Conservation (phyloP, 495 filamentous ascomycete species). For the Aspergillus hancockii region DNA sequence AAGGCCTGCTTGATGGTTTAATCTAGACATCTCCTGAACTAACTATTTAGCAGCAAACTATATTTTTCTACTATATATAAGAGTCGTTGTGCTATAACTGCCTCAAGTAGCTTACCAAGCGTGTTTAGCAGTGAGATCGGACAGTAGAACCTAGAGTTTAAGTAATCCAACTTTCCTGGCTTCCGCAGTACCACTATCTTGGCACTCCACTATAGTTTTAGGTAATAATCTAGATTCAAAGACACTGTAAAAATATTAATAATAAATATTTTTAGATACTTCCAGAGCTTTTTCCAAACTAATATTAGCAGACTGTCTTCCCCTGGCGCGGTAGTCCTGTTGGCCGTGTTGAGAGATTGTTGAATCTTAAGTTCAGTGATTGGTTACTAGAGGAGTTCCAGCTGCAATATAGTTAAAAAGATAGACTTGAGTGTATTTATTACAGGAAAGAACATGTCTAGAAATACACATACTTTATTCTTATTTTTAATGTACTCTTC, state of each 20-base stretch:
- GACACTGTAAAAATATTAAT: slow-evolving; percentile 21
- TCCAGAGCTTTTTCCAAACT: slow-evolving; percentile 27
- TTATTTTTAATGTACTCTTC: not conserved
- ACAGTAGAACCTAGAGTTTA: slow-evolving; percentile 19
- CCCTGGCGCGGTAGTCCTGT: slow-evolving; percentile 25
- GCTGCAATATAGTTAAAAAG: not conserved
- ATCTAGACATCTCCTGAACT: slow-evolving; percentile 27
- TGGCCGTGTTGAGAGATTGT: slow-evolving; percentile 22
- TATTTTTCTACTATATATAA: slow-evolving; percentile 24
- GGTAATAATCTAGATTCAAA: slow-evolving; percentile 25
- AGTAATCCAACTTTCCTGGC: slow-evolving; percentile 28
- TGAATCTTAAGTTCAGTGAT: slow-evolving; percentile 29
- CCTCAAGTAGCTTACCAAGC: slow-evolving; percentile 28
- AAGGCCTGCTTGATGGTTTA: slow-evolving; percentile 27
- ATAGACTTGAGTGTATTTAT: slow-evolving; percentile 8
- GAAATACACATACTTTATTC: slow-evolving; percentile 25
- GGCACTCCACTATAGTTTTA: slow-evolving; percentile 18
- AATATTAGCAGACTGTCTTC: slow-evolving; percentile 26
- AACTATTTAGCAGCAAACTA: slow-evolving; percentile 23
- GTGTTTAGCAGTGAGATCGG: slow-evolving; percentile 32
- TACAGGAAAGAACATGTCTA: slow-evolving; percentile 29
- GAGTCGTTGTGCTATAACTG: slow-evolving; percentile 24
- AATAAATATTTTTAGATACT: slow-evolving; percentile 17
- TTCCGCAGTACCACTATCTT: slow-evolving; percentile 30
- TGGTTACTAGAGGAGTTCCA: slow-evolving; percentile 23